Evolutionary conservation across 257 asterid species (phyloP).

Genomic region (Jacaranda copaia): DNA sequence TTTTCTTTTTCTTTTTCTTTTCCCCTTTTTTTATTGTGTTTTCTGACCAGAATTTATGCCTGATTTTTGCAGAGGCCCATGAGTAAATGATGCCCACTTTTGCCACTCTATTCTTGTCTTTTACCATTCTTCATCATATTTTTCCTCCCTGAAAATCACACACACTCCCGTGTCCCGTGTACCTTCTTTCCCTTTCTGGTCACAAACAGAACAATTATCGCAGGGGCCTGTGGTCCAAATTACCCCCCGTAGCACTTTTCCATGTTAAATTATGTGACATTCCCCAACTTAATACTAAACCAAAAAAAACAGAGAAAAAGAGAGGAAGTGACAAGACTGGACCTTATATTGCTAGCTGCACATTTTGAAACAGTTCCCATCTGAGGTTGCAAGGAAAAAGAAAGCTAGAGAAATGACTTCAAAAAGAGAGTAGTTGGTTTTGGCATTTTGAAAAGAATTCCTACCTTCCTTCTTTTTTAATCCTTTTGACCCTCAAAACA

Average conservation of each 20-base stretch:
- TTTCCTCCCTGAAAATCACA: slow-evolving; percentile 5
- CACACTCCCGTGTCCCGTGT: too few relatives aligned
- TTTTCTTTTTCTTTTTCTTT: too few relatives aligned
- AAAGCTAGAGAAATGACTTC: slow-evolving; percentile 26
- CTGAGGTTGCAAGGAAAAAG: slow-evolving; percentile 25
- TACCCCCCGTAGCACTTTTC: background rate
- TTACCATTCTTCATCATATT: slow-evolving; percentile 27
- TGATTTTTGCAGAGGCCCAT: slow-evolving; percentile 64
- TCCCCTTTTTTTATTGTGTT: slow-evolving; percentile 36
- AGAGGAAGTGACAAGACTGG: slow-evolving; percentile 31
- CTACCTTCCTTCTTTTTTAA: background rate
- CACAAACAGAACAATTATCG: slow-evolving; percentile 2
- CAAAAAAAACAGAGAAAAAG: background rate
- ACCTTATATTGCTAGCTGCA: slow-evolving; percentile 3
- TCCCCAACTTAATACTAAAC: background rate
- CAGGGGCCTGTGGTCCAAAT: slow-evolving; percentile 21
- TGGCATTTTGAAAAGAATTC: slow-evolving; percentile 20
- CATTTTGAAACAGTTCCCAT: slow-evolving; percentile 33
- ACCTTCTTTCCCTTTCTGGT: background rate
- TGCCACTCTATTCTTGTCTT: slow-evolving; percentile 35
- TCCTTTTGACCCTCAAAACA: slow-evolving; percentile 15
- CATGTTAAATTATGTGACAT: background rate
- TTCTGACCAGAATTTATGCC: slow-evolving; percentile 69
- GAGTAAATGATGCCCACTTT: slow-evolving; percentile 53
- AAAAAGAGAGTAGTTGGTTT: background rate